Evolutionary conservation across 139 green algal species (phyloP), one percentile per base, ranked within the genome.

Genomic region (Coccomyxa sp.): DNA sequence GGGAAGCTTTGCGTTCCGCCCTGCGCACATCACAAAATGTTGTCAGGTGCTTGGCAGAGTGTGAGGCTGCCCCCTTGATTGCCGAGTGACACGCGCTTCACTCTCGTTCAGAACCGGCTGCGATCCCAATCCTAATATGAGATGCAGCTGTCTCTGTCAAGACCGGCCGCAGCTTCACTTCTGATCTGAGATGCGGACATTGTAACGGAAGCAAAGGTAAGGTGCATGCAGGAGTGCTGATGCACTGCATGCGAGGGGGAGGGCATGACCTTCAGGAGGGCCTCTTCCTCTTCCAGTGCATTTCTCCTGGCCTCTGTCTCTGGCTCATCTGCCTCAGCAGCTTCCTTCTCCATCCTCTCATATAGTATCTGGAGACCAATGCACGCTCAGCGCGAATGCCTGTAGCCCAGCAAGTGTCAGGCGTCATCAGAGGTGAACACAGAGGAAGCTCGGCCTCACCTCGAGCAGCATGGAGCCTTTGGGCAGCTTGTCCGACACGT

Each of bases 391-490:
- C 10, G 10, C 31, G 14, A 10, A 72, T 6, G 64, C 31, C n/a
- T 10, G 31, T 37, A 71, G 29, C n/a, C n/a, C n/a, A n/a, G n/a
- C n/a, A n/a, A n/a, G n/a, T n/a, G n/a, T n/a, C n/a, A n/a, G n/a
- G n/a, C n/a, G n/a, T n/a, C n/a, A n/a, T n/a, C n/a, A n/a, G n/a
- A n/a, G n/a, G n/a, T n/a, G n/a, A n/a, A n/a, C n/a, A n/a, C n/a
- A 64, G 50, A 16, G 8, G 8, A 71, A 71, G 35, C 10, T 74
- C 70, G 35, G 35, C 70, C 7, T 34, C 44, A 12, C 86, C 83
- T 91, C 76, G 74, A 93, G 86, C 31, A 93, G 75, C 24, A 88
- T 76, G 0, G 81, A 88, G 3, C 87, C 87, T 5, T 70, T 73
- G 5, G 74, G 74, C 8, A 89, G 76, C n/a, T 86, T 86, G 6